Evolutionary conservation across 2,329 filamentous ascomycete species (phyloP).

Genomic region (Apiospora hydei): DNA sequence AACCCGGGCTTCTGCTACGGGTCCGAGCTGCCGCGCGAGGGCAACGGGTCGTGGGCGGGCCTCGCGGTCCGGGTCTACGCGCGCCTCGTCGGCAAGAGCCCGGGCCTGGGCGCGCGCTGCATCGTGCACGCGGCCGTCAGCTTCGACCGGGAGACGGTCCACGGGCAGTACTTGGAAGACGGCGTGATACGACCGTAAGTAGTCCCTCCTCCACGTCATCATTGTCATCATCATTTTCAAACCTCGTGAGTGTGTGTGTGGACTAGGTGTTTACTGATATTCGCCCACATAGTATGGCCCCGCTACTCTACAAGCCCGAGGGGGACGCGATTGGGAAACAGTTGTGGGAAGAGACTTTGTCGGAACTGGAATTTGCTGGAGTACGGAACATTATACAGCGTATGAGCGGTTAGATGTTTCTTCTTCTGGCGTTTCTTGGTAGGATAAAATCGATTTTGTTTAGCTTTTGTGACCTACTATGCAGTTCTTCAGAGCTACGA

Average conservation of each 20-base stretch:
- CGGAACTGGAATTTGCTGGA: constrained; percentile 35
- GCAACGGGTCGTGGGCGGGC: too few relatives aligned
- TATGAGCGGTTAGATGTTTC: background rate
- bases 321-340: constrained; percentile 29
- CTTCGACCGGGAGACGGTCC: constrained; percentile 29
- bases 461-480: too few relatives aligned
- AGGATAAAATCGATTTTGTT: too few relatives aligned
- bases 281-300: constrained; percentile 29
- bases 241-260: background rate
- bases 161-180: constrained; percentile 33
- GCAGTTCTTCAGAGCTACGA: too few relatives aligned
- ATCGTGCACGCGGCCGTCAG: constrained; percentile 32
- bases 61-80: background rate
- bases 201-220: too few relatives aligned
- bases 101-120: constrained; percentile 30
- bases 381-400: background rate
- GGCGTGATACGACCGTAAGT: constrained; percentile 31
- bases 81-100: background rate
- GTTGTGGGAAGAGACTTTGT: constrained; percentile 37
- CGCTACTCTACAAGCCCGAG: constrained; percentile 32
- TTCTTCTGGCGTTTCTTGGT: too few relatives aligned
- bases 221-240: too few relatives aligned
- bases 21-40: constrained; percentile 1
- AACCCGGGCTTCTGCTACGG: constrained; percentile 26
- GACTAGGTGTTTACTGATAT: background rate